Base-by-base conservation (phyloP, 371 early-diverging fungal genomes). In the Smittium mucronatum region DNA sequence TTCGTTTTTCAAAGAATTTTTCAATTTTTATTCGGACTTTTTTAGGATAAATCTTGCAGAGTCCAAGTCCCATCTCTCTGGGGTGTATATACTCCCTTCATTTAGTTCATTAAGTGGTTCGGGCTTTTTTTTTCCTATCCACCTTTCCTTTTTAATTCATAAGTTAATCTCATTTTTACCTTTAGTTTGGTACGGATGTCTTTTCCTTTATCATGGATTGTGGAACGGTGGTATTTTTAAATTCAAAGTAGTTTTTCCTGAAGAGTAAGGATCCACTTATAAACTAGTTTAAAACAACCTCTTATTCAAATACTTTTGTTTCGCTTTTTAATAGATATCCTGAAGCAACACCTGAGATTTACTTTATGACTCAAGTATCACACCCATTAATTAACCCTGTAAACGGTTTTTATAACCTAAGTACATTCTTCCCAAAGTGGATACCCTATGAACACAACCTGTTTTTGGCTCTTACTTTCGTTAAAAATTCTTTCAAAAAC, bases 201-300 rank as follows among this genome's bases (percentile, higher is more conserved):
- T 33, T 11, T 61, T 61, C n/a, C 29, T 61, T 33, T 33, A 33
- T 61, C 63, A 61, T 61, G 63, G 63, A 5, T 33, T 61, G 5
- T 61, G 63, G 63, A 61, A 61, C 29, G 11, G n/a, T 11, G 63
- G 63, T 16, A n/a, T 61, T 16, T 61, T 61, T 26, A 61, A 61
- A 61, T 61, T 61, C n/a, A 61, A 61, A 33, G n/a, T 61, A 33
- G 63, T 61, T 11, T 61, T 61, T n/a, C 63, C 63, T 5, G n/a
- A 61, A 11, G 63, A 61, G 63, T 61, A 61, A 61, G 63, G 11
- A 11, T 30, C 26, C 26, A 11, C 21, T 21, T 47, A 47, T 11
- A 47, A 47, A 11, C 47, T 47, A 47, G 11, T 11, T 11, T 11
- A 47, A 47, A 47, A 47, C 5, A 47, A 47, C 5, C 21, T 21